These are phyloP conservation scores for Cryphonectria carpinicola DNA, from an alignment of 2,329 filamentous ascomycete genomes.

Conservation along the genomic window DNA sequence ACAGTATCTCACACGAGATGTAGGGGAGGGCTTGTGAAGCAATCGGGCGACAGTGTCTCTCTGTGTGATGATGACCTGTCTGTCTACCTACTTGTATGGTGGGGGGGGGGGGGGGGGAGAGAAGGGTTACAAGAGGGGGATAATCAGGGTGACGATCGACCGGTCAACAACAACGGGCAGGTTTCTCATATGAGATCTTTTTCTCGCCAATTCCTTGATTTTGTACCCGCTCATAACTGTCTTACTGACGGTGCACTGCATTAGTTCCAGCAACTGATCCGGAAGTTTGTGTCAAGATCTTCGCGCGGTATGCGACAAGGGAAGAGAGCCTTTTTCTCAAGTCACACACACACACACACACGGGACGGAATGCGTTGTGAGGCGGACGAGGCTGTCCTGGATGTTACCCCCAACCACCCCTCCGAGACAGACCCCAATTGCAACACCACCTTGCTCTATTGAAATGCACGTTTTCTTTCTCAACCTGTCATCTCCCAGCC, in stretches of 20 bases:
- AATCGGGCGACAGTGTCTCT: slow-evolving; percentile 8
- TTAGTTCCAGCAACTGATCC: not conserved
- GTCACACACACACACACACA: too few relatives aligned
- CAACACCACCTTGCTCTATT: slow-evolving; percentile 14
- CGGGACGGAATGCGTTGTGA: too few relatives aligned
- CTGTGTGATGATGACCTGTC: not conserved
- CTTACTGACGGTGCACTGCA: not conserved
- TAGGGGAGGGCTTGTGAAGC: slow-evolving; percentile 1
- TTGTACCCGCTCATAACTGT: not conserved
- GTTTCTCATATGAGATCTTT: not conserved
- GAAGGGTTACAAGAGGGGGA: not conserved
- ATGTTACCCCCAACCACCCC: not conserved
- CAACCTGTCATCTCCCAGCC: slow-evolving; percentile 2
- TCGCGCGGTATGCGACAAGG: not conserved
- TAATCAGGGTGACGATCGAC: not conserved
- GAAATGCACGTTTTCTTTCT: not conserved
- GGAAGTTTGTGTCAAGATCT: slow-evolving; percentile 12
- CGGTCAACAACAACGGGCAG: not conserved
- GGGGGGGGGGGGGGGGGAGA: not conserved
- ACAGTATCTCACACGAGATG: not conserved
- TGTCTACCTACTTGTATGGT: not conserved
- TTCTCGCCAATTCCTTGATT: not conserved
- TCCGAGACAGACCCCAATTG: not conserved
- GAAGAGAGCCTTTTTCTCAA: not conserved
- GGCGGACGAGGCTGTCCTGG: slow-evolving; percentile 6